Evolutionary conservation across 2,329 filamentous ascomycete species (phyloP), one percentile per base, ranked within the genome.

Genomic region (Myrmaecium sp.): DNA sequence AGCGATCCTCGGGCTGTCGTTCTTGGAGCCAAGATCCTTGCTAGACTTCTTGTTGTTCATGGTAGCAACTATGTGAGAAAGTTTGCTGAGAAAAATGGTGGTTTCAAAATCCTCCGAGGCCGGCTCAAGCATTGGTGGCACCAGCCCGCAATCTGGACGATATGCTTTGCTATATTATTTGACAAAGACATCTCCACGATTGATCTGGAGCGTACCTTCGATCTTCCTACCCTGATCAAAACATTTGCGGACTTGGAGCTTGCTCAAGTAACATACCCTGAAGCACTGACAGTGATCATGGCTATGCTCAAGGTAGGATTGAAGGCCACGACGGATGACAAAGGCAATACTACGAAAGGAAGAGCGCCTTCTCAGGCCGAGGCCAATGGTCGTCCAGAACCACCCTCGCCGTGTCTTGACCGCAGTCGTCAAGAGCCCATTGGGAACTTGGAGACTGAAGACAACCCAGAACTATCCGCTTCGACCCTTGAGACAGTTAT

Each of bases 71-170:
- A 94, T 48, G 79, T 80, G 12, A 70, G 72, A 27, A 92, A 93
- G 42, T 94, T 98, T 37, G 64, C 74, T 9, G 66, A 73, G 12
- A 93, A 91, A 52, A 82, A 77, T 7, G 81, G 82, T 16, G 91
- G 91, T 2, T 94, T 94, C 46, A 64, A 65, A 17, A 77, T 94
- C 34, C 75, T 95, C 69, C 77, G 77, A 19, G 68, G 78, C 40
- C 69, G 81, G 17, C 55, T 98, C 4, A 82, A 75, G 43, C 64
- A 74, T 40, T 94, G 84, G 72, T 98, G 89, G 86, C 74, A 80
- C 41, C 66, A 83, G 10, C 69, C 83, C 3, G 69, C 72, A 0
- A 53, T 95, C 14, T 95, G 89, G 89, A 73, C 76, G 0, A 74
- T 89, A 22, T 83, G 79, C 43, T 80, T 98, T 50, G 74, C 80